phyloP scores from a whole-genome alignment of 176 grass and related monocot species.

The Carex parvula region DNA sequence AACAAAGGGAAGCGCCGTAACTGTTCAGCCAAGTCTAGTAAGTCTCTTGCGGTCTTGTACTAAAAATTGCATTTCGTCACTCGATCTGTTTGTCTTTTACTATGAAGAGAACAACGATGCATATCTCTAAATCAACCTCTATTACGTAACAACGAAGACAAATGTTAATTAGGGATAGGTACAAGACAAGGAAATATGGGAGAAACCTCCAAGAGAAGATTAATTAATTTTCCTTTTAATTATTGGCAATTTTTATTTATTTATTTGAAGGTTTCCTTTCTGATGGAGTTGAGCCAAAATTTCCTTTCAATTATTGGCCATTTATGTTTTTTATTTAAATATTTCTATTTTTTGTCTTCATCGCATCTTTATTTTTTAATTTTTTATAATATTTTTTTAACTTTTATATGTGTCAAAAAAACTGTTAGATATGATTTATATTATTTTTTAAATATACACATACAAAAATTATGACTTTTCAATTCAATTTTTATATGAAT shows the following conservation, averaged over 20 bases:
- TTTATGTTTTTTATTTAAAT: background rate
- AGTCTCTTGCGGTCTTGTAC: background rate
- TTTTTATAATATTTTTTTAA: too few relatives aligned
- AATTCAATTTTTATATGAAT: too few relatives aligned
- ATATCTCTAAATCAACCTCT: conserved; percentile 1
- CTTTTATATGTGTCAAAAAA: too few relatives aligned
- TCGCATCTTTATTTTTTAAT: too few relatives aligned
- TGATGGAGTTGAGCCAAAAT: background rate
- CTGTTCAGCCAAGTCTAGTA: background rate
- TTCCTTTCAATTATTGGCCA: background rate
- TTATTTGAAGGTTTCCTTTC: conserved; percentile 4
- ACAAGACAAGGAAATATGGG: background rate
- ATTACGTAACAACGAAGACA: conserved; percentile 14
- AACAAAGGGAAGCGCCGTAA: conserved; percentile 12
- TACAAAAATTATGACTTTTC: too few relatives aligned
- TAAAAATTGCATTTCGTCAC: background rate
- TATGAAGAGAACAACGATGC: background rate
- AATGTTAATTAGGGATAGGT: background rate
- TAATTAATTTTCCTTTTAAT: background rate
- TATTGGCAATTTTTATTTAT: background rate
- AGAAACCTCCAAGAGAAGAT: background rate
- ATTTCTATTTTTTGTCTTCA: too few relatives aligned
- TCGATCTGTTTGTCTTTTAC: background rate
- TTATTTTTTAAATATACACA: too few relatives aligned
- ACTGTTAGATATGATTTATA: too few relatives aligned